Base-by-base conservation (phyloP, 78 protist species). In the Dictyostelium discoideum region DNA sequence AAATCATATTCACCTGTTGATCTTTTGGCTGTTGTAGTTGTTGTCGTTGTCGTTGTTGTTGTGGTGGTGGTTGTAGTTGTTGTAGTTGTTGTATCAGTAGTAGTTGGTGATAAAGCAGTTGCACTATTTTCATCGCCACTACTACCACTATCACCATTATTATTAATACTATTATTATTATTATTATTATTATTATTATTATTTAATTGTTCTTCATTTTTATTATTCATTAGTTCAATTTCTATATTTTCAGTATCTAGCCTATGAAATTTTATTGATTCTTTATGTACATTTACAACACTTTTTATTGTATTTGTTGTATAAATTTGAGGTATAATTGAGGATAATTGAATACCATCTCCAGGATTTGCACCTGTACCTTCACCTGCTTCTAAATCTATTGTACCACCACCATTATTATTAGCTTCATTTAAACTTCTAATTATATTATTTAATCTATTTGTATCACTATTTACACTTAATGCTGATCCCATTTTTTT, bases 261-360 rank as follows among this genome's bases (percentile, higher is more conserved):
- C 13, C 93, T 50, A 9, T 60, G 73, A 63, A 87, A 87, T 20
- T 20, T 60, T 3, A 87, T 79, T n/a, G 86, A 54, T 11, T 87
- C 93, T 78, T 74, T 81, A 18, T 78, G 79, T 37, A 87, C 63
- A 79, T 87, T 87, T 7, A 87, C 80, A 6, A 44, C 10, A 40
- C 86, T 79, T 24, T 40, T 79, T 8, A 87, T 26, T 3, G 29
- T 79, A 22, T 87, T 74, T 16, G 93, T 79, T 10, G 54, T 40
- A 57, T 87, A 79, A 13, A 87, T 79, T 24, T 87, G 93, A 14
- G 93, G 93, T 16, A 87, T 69, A 32, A 87, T 79, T 3, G 85
- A 87, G n/a, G 93, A 77, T 14, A 87, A 40, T 54, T 37, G 86
- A 5, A n/a, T 79, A 0, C 46, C 85, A 1, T 60, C 85, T 9